Evolutionary conservation across 1,284 basidiomycete species (phyloP).

Genomic region (Tilletia indica): DNA sequence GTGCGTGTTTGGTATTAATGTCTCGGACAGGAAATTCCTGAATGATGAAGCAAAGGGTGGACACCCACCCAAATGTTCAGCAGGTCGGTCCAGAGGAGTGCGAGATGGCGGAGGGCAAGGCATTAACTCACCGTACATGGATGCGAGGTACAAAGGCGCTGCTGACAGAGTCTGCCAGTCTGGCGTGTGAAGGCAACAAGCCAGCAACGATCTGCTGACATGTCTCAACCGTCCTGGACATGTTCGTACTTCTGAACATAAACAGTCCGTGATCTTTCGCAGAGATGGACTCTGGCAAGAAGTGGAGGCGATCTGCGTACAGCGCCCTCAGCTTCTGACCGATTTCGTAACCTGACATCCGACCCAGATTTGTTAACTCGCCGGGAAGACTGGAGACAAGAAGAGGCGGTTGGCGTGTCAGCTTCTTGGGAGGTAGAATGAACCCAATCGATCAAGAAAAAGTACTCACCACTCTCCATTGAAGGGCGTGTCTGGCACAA

Average conservation of each 20-base stretch:
- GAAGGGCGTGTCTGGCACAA: conserved; percentile 25
- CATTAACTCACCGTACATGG: not conserved
- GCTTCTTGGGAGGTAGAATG: no score
- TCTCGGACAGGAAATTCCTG: conserved; percentile 60
- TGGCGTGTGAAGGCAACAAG: conserved; percentile 25
- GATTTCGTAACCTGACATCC: conserved; percentile 69
- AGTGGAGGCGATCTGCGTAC: conserved; percentile 68
- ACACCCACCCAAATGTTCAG: no score
- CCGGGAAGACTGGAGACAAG: conserved; percentile 65
- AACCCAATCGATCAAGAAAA: not conserved
- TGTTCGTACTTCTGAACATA: conserved; percentile 65
- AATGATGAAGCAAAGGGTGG: not conserved
- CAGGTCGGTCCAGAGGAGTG: no score
- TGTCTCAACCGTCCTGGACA: conserved; percentile 74
- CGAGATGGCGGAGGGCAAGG: no score
- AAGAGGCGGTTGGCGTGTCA: not conserved
- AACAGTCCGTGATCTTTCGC: conserved; percentile 31
- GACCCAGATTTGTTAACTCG: conserved; percentile 74
- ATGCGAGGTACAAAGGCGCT: not conserved
- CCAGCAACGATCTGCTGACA: conserved; percentile 73
- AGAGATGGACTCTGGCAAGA: conserved; percentile 37
- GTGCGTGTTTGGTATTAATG: conserved; percentile 69
- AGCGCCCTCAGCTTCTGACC: conserved; percentile 67
- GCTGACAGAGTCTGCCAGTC: not conserved
- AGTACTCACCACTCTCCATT: conserved; percentile 42